Percentiles rank a stretch among this genome's conserved stretches.
These are phyloP conservation scores for Chalciporus sp. DNA, from an alignment of 1,284 basidiomycete genomes.

Conservation along the genomic window DNA sequence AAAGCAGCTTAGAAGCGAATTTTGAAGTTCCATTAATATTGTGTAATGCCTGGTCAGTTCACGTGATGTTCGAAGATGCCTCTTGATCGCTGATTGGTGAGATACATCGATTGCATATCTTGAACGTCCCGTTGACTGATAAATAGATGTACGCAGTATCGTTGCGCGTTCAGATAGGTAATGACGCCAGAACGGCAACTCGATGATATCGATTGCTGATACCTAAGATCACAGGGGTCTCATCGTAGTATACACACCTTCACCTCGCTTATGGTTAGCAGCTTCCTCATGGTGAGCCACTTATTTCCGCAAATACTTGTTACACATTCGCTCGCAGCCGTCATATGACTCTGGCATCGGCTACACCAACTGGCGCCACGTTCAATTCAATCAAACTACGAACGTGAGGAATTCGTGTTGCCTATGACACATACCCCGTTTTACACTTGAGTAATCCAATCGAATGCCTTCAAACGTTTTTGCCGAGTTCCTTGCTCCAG, in stretches of 20 bases:
- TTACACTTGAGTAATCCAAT: not conserved
- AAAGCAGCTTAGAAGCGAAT: too few species aligned
- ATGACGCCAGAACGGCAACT: not conserved
- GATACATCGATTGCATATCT: too few species aligned
- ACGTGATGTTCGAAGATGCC: too few species aligned
- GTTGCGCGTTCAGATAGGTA: not conserved
- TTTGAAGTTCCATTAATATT: too few species aligned
- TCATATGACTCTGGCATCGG: constrained; percentile 18
- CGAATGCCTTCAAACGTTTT: not conserved
- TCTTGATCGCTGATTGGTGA: not conserved
- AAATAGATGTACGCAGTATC: not conserved
- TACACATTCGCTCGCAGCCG: too few species aligned
- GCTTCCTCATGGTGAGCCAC: not conserved
- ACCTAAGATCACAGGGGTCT: not conserved
- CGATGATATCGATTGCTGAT: not conserved
- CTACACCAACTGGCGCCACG: not conserved
- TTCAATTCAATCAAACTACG: constrained; percentile 13
- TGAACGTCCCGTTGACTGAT: not conserved
- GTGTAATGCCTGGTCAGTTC: too few species aligned
- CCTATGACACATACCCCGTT: constrained; percentile 3
- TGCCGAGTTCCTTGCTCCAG: constrained; percentile 10
- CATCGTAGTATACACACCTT: not conserved
- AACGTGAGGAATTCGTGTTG: not conserved
- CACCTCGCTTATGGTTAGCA: not conserved
- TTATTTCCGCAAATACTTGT: too few species aligned